Conservation (phyloP, 1,284 basidiomycete species). For the Moesziomyces parantarcticus region DNA sequence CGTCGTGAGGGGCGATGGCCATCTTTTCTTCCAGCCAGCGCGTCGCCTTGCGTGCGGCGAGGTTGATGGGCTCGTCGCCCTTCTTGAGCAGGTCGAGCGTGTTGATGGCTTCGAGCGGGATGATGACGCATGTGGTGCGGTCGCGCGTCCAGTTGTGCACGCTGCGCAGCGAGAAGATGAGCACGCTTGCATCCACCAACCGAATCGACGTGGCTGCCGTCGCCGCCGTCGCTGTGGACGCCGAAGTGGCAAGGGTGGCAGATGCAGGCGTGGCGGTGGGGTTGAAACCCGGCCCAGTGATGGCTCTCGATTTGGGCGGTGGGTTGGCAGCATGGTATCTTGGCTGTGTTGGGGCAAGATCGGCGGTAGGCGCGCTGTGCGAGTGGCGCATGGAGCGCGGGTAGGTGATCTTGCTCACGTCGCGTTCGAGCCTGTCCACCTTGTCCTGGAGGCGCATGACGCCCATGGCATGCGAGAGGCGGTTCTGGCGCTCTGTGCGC, state of each 20-base stretch:
- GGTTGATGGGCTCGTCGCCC: slow-evolving; percentile 79
- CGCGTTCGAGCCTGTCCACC: slow-evolving; percentile 52
- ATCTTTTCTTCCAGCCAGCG: slow-evolving; percentile 76
- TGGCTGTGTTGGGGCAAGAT: neutral
- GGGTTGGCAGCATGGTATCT: neutral
- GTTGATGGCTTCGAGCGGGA: slow-evolving; percentile 89
- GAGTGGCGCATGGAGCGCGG: slow-evolving; percentile 29
- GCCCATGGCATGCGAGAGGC: slow-evolving; percentile 59
- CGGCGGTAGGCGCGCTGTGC: slow-evolving; percentile 14
- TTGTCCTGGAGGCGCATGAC: slow-evolving; percentile 61
- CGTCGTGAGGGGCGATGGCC: slow-evolving; percentile 16
- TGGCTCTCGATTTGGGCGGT: slow-evolving; percentile 27
- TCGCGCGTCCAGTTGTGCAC: slow-evolving; percentile 82
- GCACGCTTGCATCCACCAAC: slow-evolving; percentile 81
- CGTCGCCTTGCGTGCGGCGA: slow-evolving; percentile 82
- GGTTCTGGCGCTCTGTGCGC: slow-evolving; percentile 35
- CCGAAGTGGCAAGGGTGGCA: neutral
- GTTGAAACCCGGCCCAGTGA: slow-evolving; percentile 18
- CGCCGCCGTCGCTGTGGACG: neutral
- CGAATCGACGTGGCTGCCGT: slow-evolving; percentile 11
- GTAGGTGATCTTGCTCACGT: slow-evolving; percentile 42
- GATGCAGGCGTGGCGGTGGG: neutral
- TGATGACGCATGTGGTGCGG: slow-evolving; percentile 77
- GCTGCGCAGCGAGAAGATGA: slow-evolving; percentile 82
- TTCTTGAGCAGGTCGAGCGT: slow-evolving; percentile 95